A percentile compares a stretch with the other conserved stretches of the same genome.
Conservation (phyloP, 352 stramenopile species). For the Phytophthora aleatoria region DNA sequence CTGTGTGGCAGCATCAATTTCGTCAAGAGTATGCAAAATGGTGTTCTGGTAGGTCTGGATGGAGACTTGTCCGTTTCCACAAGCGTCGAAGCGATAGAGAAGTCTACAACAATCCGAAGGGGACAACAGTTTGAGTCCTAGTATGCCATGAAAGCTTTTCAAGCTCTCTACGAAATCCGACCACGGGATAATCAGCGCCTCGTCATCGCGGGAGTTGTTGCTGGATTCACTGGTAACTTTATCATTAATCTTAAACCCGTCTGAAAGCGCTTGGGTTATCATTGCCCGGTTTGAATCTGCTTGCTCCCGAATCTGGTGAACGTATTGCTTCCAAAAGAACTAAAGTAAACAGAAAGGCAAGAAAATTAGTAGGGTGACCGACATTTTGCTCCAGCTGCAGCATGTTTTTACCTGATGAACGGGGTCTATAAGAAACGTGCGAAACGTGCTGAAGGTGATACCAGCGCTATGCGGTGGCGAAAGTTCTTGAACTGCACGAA, state of each 20-base stretch:
- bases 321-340: constrained; percentile 42
- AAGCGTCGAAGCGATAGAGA: constrained; percentile 48
- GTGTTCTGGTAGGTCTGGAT: constrained; percentile 17
- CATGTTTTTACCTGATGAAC: constrained; percentile 44
- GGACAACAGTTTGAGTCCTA: constrained; percentile 11
- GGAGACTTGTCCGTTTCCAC: constrained; percentile 33
- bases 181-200: constrained; percentile 14
- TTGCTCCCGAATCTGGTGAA: constrained; percentile 21
- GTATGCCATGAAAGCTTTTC: constrained; percentile 24
- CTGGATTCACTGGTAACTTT: not conserved
- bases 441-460: constrained; percentile 37
- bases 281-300: constrained; percentile 10
- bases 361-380: not conserved
- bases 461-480: constrained; percentile 8
- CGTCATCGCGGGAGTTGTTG: not conserved
- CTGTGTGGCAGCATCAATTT: constrained; percentile 9
- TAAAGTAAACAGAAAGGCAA: constrained; percentile 9
- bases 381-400: not conserved
- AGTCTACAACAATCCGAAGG: constrained; percentile 40
- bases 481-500: constrained; percentile 36
- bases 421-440: constrained; percentile 44
- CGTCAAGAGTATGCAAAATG: constrained; percentile 18
- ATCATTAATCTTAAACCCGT: constrained; percentile 16
- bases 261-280: constrained; percentile 10
- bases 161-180: constrained; percentile 30